These are phyloP conservation scores for Ceratopteris richardii DNA, from an alignment of 75 land plant genomes.

Conservation along the genomic window DNA sequence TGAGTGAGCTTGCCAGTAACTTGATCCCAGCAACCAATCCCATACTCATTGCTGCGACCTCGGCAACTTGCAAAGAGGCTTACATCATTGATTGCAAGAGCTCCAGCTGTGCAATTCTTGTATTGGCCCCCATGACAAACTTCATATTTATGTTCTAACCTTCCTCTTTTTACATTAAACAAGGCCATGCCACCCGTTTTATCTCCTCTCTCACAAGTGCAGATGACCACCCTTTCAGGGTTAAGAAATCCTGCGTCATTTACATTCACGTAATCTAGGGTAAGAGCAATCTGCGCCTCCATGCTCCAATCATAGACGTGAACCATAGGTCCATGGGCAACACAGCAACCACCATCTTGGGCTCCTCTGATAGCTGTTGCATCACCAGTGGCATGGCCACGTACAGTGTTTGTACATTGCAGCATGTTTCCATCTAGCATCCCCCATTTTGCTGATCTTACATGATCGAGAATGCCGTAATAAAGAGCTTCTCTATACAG, in stretches of 20 bases:
- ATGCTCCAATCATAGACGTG: conserved; percentile 88
- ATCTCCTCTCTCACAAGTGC: conserved; percentile 59
- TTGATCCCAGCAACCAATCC: conserved; percentile 83
- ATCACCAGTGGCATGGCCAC: conserved; percentile 77
- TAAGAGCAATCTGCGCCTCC: conserved; percentile 57
- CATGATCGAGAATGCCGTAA: conserved; percentile 69
- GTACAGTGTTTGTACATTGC: conserved; percentile 29
- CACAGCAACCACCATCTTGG: conserved; percentile 88
- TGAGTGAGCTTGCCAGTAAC: conserved; percentile 53
- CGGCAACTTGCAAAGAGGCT: conserved; percentile 65
- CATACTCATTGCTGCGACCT: conserved; percentile 74
- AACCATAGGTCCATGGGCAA: conserved; percentile 86
- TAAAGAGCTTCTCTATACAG: conserved; percentile 69
- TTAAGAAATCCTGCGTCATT: conserved; percentile 71
- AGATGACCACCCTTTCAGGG: conserved; percentile 44
- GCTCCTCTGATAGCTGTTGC: conserved; percentile 81
- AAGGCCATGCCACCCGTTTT: conserved; percentile 66
- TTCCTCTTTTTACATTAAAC: conserved; percentile 48
- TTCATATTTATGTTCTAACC: conserved; percentile 45
- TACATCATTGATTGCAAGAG: conserved; percentile 40
- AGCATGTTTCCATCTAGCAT: conserved; percentile 74
- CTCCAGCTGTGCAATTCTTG: conserved; percentile 65
- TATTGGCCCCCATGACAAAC: conserved; percentile 41
- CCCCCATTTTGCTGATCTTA: conserved; percentile 62
- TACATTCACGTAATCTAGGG: conserved; percentile 62